phyloP scores from a whole-genome alignment of 2,329 filamentous ascomycete species.

The Exophiala sp. region DNA sequence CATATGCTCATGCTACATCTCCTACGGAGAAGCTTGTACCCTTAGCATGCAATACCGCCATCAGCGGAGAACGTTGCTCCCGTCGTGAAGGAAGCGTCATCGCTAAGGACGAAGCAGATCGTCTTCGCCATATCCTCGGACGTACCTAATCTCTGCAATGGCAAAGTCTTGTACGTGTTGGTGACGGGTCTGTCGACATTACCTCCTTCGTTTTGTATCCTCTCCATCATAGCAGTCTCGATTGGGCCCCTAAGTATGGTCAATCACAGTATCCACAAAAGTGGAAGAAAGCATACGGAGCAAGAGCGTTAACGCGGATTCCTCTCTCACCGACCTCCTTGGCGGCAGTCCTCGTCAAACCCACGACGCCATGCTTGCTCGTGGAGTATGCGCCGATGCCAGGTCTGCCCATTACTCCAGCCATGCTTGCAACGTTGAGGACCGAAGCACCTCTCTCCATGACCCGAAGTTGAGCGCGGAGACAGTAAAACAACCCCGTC shows the following conservation, averaged over 20 bases:
- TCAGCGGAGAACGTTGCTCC: conserved; percentile 45
- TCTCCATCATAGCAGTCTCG: conserved; percentile 19
- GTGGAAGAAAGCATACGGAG: conserved; percentile 26
- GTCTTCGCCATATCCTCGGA: conserved; percentile 43
- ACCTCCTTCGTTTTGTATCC: conserved; percentile 5
- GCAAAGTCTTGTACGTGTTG: conserved; percentile 19
- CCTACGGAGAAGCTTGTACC: neutral
- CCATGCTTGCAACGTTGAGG: conserved; percentile 43
- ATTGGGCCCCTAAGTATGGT: conserved; percentile 15
- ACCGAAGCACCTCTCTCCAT: conserved; percentile 38
- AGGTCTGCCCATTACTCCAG: conserved; percentile 35
- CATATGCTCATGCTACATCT: too few species aligned
- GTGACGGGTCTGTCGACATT: conserved; percentile 9
- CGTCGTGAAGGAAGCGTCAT: conserved; percentile 44
- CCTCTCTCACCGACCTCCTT: conserved; percentile 33
- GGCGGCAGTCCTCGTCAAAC: conserved; percentile 41
- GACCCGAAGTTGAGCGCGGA: conserved; percentile 41
- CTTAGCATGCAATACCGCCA: conserved; percentile 34
- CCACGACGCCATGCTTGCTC: conserved; percentile 44
- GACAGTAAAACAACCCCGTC: conserved; percentile 40
- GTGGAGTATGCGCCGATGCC: conserved; percentile 42
- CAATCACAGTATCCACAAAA: neutral
- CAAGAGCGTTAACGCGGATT: conserved; percentile 38
- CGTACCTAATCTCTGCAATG: conserved; percentile 52
- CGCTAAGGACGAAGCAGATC: conserved; percentile 44